These are phyloP conservation scores for Aegilops longissima DNA, from an alignment of 176 grass and related monocot species.

Conservation along the genomic window DNA sequence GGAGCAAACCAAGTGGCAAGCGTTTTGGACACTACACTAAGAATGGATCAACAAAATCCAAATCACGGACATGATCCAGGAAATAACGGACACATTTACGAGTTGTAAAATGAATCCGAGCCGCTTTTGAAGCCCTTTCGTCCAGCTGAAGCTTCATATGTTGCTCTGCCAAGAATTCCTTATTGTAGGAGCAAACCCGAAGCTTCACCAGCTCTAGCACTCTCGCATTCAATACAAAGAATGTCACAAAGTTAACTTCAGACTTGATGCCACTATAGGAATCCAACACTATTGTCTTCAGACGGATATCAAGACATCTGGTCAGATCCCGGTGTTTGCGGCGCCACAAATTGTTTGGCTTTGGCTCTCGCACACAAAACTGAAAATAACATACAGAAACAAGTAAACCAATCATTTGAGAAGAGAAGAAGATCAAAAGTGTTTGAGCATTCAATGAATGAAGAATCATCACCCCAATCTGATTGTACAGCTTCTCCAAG, in stretches of 20 bases:
- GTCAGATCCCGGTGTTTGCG: background rate
- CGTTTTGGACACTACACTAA: rapidly evolving
- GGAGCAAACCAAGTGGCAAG: background rate
- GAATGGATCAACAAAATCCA: background rate
- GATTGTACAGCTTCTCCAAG: background rate
- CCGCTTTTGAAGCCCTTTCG: background rate
- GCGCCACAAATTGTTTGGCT: background rate
- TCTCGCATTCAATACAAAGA: background rate
- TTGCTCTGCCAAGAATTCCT: background rate
- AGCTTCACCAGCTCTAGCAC: background rate
- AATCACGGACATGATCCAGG: background rate
- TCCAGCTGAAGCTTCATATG: background rate
- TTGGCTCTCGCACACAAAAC: background rate
- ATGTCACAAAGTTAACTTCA: background rate
- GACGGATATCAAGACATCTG: background rate
- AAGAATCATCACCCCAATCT: background rate
- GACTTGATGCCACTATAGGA: background rate
- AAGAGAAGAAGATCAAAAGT: background rate
- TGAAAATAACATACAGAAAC: background rate
- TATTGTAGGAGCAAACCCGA: rapidly evolving
- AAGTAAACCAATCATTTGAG: background rate
- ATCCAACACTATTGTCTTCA: background rate
- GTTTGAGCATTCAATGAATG: background rate
- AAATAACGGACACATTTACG: rapidly evolving
- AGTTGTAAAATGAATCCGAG: background rate